Base-by-base conservation (phyloP, 768 basidiomycete genomes). In the Nidularia sp. region DNA sequence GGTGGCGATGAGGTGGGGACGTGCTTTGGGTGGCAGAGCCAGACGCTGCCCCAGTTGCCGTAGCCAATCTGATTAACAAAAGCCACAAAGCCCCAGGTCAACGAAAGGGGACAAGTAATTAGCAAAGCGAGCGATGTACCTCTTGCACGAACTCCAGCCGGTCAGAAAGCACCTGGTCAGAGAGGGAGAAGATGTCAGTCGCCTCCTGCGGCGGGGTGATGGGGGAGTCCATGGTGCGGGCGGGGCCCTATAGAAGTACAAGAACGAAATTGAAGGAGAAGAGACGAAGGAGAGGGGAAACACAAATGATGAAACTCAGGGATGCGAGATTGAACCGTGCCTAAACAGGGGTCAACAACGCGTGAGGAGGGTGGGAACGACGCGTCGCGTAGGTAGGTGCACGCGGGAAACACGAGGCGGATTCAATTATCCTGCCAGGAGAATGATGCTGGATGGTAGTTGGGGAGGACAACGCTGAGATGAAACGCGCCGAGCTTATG, bases 11-110 rank as follows among this genome's bases (percentile, higher is more conserved):
- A 46, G 63, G 60, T 6, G 3, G 67, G 59, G 52, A 66, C 67
- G 22, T 73, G 73, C 67, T 83, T 89, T 54, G 85, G 83, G 34
- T 71, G 72, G 62, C 86, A 89, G 57, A 88, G 70, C 90, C 89
- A 93, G 56, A 93, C 91, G 64, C 86, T 88, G 35, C 93, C 93
- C 93, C 93, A 96, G 71, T 93, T 94, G 42, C 93, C 92, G 63
- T 81, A 91, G 33, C 92, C 92, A 72, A 93, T 88, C 88, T 93
- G 53, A 18, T 18, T 12, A 18, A 41, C n/a, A 50, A 2, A 43
- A 33, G 43, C 34, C 39, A 52, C 15, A 34, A 55, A 41, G 39
- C 25, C 25, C 25, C 25, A 29, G 25, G 25, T 29, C 25, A 29
- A 29, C 25, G 25, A 29, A 29, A 29, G 25, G 25, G 25, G 25